Evolutionary conservation across 768 basidiomycete genomes (phyloP), one percentile per base, ranked within the genome.

Genomic region (Lactarius vividus): DNA sequence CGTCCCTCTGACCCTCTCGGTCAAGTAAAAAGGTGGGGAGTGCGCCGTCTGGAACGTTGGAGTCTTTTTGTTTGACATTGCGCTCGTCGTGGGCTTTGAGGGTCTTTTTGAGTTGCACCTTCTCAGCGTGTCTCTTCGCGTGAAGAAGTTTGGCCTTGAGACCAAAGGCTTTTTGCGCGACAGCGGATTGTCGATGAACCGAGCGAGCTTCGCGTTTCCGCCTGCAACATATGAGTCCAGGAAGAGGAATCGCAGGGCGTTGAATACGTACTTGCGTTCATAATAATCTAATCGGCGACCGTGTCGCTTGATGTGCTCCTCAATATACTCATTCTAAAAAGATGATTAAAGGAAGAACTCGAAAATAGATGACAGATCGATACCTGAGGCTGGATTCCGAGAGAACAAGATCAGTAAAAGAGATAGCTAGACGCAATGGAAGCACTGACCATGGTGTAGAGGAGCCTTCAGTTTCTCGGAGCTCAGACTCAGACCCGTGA

Each of bases 21-120:
- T 99, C 97, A 56, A 99, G 88, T 52, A 99, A 85, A 77, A 96
- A 98, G 4, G 96, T 89, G 23, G 97, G 97, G 35, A 98, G 81
- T 55, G 97, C 97, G 65, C 89, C 94, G 63, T 98, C 94, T 42
- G 92, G 91, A 46, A 88, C 85, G 20, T 89, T 82, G 1, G 88
- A 82, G 75, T 96, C 95, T 54, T 92, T 84, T 74, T 96, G 91
- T 79, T 98, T 99, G 80, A 98, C 87, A 74, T 98, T 95, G 68
- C 97, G 90, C 77, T 98, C 96, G 79, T 99, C 97, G 80, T 99
- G 97, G 11, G 95, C 95, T 77, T 97, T 98, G 77, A 99, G 89
- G n/a, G 94, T 96, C 83, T 98, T 99, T 79, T 94, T 96, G 80
- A 99, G 90, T 74, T 95, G 94, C 54, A 99, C 94, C 80, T 98